Conservation (phyloP, 1,284 basidiomycete genomes). For the Cutaneotrichosporon sp. region DNA sequence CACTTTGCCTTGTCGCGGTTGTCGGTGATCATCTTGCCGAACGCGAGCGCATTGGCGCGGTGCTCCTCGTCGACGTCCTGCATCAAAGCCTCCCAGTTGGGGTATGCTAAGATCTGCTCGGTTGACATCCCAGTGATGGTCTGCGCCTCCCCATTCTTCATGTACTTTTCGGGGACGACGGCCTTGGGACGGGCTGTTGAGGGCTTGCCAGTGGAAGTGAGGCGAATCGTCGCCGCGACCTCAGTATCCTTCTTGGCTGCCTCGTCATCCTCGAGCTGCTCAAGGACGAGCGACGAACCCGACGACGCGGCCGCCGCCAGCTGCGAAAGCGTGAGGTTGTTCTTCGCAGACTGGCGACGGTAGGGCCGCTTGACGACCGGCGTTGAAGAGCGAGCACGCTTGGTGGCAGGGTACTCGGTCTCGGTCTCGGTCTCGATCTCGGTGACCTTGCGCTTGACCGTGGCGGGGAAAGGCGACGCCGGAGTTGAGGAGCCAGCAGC, state of each 20-base stretch:
- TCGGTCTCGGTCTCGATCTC: too few relatives aligned
- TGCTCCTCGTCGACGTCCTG: slow-evolving; percentile 34
- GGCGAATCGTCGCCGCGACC: slow-evolving; percentile 24
- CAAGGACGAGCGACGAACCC: slow-evolving; percentile 20
- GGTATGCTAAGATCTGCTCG: slow-evolving; percentile 35
- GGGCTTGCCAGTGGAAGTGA: slow-evolving; percentile 40
- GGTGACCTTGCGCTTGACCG: slow-evolving; percentile 41
- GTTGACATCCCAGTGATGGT: slow-evolving; percentile 38
- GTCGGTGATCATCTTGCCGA: slow-evolving; percentile 44
- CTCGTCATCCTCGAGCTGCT: slow-evolving; percentile 1
- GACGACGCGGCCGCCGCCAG: slow-evolving; percentile 28
- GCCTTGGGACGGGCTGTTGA: slow-evolving; percentile 44
- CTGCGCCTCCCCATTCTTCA: slow-evolving; percentile 42
- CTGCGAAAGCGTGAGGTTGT: slow-evolving; percentile 25
- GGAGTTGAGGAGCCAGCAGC: slow-evolving; percentile 2
- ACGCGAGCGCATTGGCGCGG: slow-evolving; percentile 32
- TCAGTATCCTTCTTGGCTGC: neutral
- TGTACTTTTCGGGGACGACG: slow-evolving; percentile 44
- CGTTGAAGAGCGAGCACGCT: slow-evolving; percentile 31
- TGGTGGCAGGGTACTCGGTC: slow-evolving; percentile 27
- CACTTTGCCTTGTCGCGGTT: slow-evolving; percentile 47
- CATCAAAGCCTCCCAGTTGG: slow-evolving; percentile 34
- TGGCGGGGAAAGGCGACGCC: slow-evolving; percentile 20
- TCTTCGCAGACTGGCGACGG: slow-evolving; percentile 29
- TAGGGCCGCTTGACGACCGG: slow-evolving; percentile 28